Conservation (phyloP, 129 eudicot species). For the Logfia minima region DNA sequence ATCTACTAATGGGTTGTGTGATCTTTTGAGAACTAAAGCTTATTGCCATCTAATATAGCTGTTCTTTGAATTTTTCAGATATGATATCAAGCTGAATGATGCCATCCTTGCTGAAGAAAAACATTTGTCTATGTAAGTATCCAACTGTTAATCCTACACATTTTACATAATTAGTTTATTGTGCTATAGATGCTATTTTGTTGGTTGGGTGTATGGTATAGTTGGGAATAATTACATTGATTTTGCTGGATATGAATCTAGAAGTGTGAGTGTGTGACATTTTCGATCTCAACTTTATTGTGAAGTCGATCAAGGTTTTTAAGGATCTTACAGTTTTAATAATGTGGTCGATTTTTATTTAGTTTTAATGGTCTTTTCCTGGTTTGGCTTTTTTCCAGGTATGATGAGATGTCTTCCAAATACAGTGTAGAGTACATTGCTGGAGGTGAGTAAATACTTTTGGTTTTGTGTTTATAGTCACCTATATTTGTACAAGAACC, state of each 20-base stretch:
- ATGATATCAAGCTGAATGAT: slow-evolving; percentile 67
- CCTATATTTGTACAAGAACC: background rate
- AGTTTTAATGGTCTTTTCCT: background rate
- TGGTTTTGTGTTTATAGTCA: background rate
- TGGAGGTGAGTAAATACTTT: slow-evolving; percentile 48
- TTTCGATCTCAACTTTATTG: too few relatives aligned
- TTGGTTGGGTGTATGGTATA: background rate
- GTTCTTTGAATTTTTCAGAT: slow-evolving; percentile 40
- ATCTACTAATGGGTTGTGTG: background rate
- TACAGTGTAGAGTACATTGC: slow-evolving; percentile 87
- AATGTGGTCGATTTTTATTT: background rate
- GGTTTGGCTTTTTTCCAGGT: slow-evolving; percentile 45
- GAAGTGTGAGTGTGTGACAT: background rate
- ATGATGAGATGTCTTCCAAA: slow-evolving; percentile 75
- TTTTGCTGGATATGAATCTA: background rate
- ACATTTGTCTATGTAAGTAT: slow-evolving; percentile 84
- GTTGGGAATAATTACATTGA: background rate
- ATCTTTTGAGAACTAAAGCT: background rate
- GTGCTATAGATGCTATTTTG: background rate
- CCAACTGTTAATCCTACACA: background rate
- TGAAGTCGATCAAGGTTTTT: background rate
- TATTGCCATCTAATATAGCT: background rate
- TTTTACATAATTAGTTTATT: background rate
- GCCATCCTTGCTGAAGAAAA: slow-evolving; percentile 98
- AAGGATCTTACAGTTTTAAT: background rate